Conservation (phyloP, 768 basidiomycete species). For the Lactarius tabidus region DNA sequence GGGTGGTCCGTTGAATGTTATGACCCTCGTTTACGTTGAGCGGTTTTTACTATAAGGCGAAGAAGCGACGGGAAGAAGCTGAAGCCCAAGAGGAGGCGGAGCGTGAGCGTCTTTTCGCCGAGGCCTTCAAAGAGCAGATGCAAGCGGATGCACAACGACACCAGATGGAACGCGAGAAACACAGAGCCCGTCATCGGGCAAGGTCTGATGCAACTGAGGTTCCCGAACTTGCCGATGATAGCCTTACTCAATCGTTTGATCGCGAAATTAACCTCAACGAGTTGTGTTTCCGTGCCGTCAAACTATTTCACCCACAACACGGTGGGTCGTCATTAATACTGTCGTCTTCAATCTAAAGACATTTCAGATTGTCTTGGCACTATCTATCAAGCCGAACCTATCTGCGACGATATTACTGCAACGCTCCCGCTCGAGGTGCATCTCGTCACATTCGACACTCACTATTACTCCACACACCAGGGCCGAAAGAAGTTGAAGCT, state of each 20-base stretch:
- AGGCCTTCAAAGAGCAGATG: slow-evolving; percentile 62
- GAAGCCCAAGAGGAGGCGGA: slow-evolving; percentile 48
- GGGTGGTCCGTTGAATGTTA: slow-evolving; percentile 26
- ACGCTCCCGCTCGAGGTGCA: slow-evolving; percentile 64
- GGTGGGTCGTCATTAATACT: slow-evolving; percentile 37
- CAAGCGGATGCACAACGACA: slow-evolving; percentile 61
- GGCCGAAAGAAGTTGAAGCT: slow-evolving; percentile 70
- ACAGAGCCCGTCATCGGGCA: slow-evolving; percentile 57
- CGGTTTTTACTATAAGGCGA: slow-evolving; percentile 15
- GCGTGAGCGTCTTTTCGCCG: slow-evolving; percentile 42
- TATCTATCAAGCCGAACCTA: slow-evolving; percentile 68
- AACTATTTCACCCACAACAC: slow-evolving; percentile 65
- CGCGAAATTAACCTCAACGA: slow-evolving; percentile 55
- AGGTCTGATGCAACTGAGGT: slow-evolving; percentile 70
- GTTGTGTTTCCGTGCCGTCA: slow-evolving; percentile 58
- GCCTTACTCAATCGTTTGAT: slow-evolving; percentile 57
- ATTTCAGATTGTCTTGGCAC: slow-evolving; percentile 58
- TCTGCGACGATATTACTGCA: slow-evolving; percentile 60
- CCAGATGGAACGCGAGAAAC: slow-evolving; percentile 48
- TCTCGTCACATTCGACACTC: slow-evolving; percentile 58
- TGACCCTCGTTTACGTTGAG: background rate
- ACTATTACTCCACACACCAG: slow-evolving; percentile 65
- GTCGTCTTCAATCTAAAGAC: slow-evolving; percentile 1
- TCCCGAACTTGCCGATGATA: slow-evolving; percentile 36
- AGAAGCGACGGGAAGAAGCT: slow-evolving; percentile 52